Evolutionary conservation across 2,329 filamentous ascomycete genomes (phyloP).

Genomic region (Clarireedia hainanense): DNA sequence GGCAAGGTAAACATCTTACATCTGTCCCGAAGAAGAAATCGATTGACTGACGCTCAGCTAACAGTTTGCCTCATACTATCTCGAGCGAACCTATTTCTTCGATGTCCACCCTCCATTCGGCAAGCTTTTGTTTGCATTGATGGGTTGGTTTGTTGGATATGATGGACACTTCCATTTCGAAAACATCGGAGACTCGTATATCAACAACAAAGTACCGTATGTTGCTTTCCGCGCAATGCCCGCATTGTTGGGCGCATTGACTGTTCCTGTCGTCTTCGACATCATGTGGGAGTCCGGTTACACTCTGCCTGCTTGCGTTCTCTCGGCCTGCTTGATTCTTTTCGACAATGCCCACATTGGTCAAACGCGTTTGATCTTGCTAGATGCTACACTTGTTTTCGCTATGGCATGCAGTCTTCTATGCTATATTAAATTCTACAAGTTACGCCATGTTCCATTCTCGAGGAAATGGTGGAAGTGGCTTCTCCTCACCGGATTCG

Average conservation of each 20-base stretch:
- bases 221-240: slow-evolving; percentile 92
- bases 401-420: slow-evolving; percentile 94
- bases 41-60: slow-evolving; percentile 11
- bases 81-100: slow-evolving; percentile 98
- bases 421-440: slow-evolving; percentile 97
- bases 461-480: slow-evolving; percentile 99
- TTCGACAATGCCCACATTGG: slow-evolving; percentile 98
- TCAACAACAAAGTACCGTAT: slow-evolving; percentile 94
- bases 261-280: slow-evolving; percentile 85
- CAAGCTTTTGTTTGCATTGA: slow-evolving; percentile 94
- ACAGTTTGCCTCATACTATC: slow-evolving; percentile 71
- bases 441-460: slow-evolving; percentile 82
- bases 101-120: slow-evolving; percentile 97
- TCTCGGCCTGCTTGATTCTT: slow-evolving; percentile 78
- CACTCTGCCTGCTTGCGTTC: slow-evolving; percentile 82
- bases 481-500: slow-evolving; percentile 90
- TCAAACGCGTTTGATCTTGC: slow-evolving; percentile 87
- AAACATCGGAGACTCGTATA: slow-evolving; percentile 98
- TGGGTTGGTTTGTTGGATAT: slow-evolving; percentile 96
- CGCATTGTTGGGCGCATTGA: slow-evolving; percentile 83
- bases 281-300: slow-evolving; percentile 99
- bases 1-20: slow-evolving; percentile 65
- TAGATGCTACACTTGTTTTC: slow-evolving; percentile 89
- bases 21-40: background rate
- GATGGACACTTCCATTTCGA: slow-evolving; percentile 97